A percentile compares a stretch with the other conserved stretches of the same genome.
phyloP scores from a whole-genome alignment of 306 rosid genomes.

The Pyrus communis region DNA sequence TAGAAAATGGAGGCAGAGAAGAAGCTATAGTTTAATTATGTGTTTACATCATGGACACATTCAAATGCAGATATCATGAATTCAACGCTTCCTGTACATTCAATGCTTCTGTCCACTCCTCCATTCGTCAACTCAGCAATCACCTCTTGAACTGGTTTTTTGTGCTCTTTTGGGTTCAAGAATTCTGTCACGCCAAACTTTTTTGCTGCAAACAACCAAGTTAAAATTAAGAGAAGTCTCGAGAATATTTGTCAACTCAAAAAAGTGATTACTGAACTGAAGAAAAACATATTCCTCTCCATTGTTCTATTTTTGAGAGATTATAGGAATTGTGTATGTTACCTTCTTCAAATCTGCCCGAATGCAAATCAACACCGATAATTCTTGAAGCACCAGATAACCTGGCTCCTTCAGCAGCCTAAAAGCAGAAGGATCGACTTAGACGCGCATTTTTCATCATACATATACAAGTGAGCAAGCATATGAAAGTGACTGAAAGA shows the following conservation, averaged over 20 bases:
- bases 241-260: background rate
- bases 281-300: no score
- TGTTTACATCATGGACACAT: slow-evolving; percentile 50
- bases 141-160: slow-evolving; percentile 30
- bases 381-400: slow-evolving; percentile 68
- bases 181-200: slow-evolving; percentile 44
- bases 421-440: background rate
- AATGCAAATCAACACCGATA: slow-evolving; percentile 76
- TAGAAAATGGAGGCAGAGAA: no score
- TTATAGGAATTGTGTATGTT: background rate
- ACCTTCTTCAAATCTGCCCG: slow-evolving; percentile 72
- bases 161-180: slow-evolving; percentile 41
- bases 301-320: background rate
- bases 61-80: slow-evolving; percentile 52
- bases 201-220: slow-evolving; percentile 22
- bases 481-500: background rate
- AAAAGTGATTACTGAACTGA: background rate
- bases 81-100: slow-evolving; percentile 39
- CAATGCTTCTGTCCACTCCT: background rate
- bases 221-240: background rate
- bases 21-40: no score
- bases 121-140: background rate
- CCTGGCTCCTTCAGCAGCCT: slow-evolving; percentile 94
- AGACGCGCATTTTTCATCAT: background rate
- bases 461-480: background rate